These are phyloP conservation scores for Gossypium herbaceum DNA, from an alignment of 345 rosid species.

Conservation along the genomic window DNA sequence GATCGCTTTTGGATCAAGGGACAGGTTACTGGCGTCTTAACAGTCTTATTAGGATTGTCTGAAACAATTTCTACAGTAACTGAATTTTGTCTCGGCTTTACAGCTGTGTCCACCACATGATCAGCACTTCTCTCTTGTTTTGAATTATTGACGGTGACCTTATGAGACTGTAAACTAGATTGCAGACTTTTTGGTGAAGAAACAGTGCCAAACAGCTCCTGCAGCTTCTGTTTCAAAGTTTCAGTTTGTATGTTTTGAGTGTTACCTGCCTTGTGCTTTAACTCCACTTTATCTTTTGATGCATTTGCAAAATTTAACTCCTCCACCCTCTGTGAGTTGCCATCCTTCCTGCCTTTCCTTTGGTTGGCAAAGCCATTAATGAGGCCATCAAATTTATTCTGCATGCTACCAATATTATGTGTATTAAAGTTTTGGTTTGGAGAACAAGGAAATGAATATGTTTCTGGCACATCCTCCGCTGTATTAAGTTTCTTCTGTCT, in stretches of 20 bases:
- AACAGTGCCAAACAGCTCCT: constrained; percentile 66
- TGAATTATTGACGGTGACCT: constrained; percentile 31
- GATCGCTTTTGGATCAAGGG: constrained; percentile 47
- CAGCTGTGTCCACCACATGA: constrained; percentile 25
- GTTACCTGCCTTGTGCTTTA: constrained; percentile 33
- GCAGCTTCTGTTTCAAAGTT: constrained; percentile 69
- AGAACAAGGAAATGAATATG: constrained; percentile 29
- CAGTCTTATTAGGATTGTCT: constrained; percentile 46
- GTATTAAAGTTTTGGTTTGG: constrained; percentile 34
- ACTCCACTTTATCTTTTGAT: constrained; percentile 32
- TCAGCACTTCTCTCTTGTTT: constrained; percentile 30
- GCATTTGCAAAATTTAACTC: constrained; percentile 46
- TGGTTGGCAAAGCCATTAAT: constrained; percentile 34
- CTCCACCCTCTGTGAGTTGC: constrained; percentile 35
- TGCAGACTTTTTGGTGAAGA: constrained; percentile 56
- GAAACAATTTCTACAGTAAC: constrained; percentile 84
- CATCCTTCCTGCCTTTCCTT: constrained; percentile 35
- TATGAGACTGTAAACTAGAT: constrained; percentile 36
- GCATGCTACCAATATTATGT: constrained; percentile 30
- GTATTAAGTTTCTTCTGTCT: constrained; percentile 33
- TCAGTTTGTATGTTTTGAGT: constrained; percentile 42
- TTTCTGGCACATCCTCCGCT: constrained; percentile 31
- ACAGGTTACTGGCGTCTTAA: constrained; percentile 57
- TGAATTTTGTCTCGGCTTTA: constrained; percentile 47
- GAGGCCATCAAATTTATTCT: constrained; percentile 30